Base-by-base conservation (phyloP, 805 yeast species). In the Wickerhamomyces rabaulensis region DNA sequence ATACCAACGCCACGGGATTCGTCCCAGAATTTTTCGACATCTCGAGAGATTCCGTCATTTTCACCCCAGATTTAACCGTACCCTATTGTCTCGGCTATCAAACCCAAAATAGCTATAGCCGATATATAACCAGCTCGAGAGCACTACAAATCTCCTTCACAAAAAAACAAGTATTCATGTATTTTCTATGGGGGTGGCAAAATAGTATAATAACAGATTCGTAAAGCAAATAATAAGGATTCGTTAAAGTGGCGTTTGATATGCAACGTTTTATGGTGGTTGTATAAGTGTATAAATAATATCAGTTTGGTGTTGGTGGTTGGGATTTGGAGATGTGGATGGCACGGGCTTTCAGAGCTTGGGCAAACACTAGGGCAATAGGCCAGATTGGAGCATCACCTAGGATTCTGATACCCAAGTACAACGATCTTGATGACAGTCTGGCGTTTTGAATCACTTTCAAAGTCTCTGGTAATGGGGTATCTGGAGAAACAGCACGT, bases 341-440 rank as follows among this genome's bases (percentile, higher is more conserved):
- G 5, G 83, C 81, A 57, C 90, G 74, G 27, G 81, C 76, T 59
- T 83, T 85, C 56, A 85, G 69, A 2, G 89, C 90, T 60, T 85
- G 92, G 0, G 92, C 92, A 68, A 85, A 84, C 17, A 83, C 77
- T 62, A 86, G 67, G 1, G 90, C 87, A 43, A 85, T 75, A 0
- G 94, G 94, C 95, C 95, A 86, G 22, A 86, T 84, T 15, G 94
- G 94, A 0, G 91, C 91, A 68, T 86, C 94, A 4, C 90, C 89
- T 43, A 86, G 69, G 26, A 86, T 82, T 55, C 89, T 69, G 12
- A 86, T 86, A 37, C 94, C 95, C 35, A 86, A 64, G 46, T 83
- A 81, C 37, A 86, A 64, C 19, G 82, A 73, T 58, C 81, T 75
- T 43, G 76, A 70, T 17, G 82, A 78, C 44, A 79, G 68, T 59